A percentile compares a stretch with the other conserved stretches of the same genome.
Conservation (phyloP, 2,329 filamentous ascomycete genomes). For the Stachybotrys chlorohalonatus region DNA sequence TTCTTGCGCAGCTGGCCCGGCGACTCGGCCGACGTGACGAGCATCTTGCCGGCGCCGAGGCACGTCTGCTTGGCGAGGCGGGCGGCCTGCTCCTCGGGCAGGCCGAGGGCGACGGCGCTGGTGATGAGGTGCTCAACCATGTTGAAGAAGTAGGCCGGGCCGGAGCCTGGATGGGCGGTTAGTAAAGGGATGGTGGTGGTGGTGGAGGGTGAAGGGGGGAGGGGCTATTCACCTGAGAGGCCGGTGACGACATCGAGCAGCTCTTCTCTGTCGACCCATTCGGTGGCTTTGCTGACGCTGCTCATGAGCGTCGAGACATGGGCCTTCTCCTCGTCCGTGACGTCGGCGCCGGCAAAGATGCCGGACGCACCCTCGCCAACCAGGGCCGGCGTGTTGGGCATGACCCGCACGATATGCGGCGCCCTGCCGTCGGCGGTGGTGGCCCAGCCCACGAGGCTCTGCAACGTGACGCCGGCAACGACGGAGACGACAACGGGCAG, state of each 20-base stretch:
- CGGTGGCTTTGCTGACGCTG: slow-evolving; percentile 36
- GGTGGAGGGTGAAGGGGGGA: neutral
- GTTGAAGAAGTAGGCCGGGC: slow-evolving; percentile 44
- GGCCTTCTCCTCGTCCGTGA: slow-evolving; percentile 30
- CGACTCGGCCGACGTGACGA: slow-evolving; percentile 34
- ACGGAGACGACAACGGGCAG: slow-evolving; percentile 39
- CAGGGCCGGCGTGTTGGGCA: slow-evolving; percentile 43
- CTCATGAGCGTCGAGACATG: slow-evolving; percentile 31
- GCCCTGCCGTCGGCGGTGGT: slow-evolving; percentile 23
- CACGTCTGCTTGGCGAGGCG: slow-evolving; percentile 41
- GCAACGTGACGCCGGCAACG: slow-evolving; percentile 37
- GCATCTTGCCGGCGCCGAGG: slow-evolving; percentile 41
- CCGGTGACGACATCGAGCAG: slow-evolving; percentile 41
- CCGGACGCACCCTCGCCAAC: slow-evolving; percentile 41
- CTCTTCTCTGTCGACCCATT: slow-evolving; percentile 41
- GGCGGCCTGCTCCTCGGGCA: slow-evolving; percentile 38
- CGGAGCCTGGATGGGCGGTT: slow-evolving; percentile 26
- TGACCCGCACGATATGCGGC: slow-evolving; percentile 39
- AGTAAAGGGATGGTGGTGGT: neutral
- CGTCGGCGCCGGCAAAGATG: slow-evolving; percentile 32
- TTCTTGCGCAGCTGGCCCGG: slow-evolving; percentile 39
- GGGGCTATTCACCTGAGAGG: slow-evolving; percentile 29
- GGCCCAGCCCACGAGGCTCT: slow-evolving; percentile 33
- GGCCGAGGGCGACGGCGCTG: slow-evolving; percentile 32
- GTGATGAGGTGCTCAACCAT: slow-evolving; percentile 41